Conservation (phyloP, 1,284 basidiomycete species). For the Dichomitus squalens region DNA sequence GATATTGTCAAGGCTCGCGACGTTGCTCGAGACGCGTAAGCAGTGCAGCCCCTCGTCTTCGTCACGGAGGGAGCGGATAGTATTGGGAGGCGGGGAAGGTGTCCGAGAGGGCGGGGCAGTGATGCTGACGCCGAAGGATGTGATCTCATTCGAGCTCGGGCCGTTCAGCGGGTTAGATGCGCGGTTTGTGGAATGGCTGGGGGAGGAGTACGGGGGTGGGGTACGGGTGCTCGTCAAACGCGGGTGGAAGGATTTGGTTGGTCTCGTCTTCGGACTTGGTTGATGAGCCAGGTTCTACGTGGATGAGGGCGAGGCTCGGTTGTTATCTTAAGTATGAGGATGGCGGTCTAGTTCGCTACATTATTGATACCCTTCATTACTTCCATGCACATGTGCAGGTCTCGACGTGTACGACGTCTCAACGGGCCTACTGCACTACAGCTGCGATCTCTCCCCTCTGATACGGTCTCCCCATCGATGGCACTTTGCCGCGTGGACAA, state of each 20-base stretch:
- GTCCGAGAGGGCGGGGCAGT: constrained; percentile 28
- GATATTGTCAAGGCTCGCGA: constrained; percentile 61
- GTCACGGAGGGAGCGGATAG: constrained; percentile 13
- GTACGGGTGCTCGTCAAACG: constrained; percentile 43
- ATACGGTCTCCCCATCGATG: no score
- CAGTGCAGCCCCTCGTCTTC: constrained; percentile 1
- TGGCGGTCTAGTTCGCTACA: not conserved
- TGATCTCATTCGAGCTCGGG: constrained; percentile 69
- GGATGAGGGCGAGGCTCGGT: not conserved
- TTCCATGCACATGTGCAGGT: not conserved
- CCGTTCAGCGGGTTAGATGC: constrained; percentile 70
- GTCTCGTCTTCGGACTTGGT: constrained; percentile 46
- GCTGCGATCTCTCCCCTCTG: no score
- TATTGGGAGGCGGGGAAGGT: constrained; percentile 13
- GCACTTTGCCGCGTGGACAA: no score
- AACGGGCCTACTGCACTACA: no score
- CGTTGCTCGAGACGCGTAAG: constrained; percentile 42
- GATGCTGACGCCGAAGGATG: constrained; percentile 55
- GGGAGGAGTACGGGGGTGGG: constrained; percentile 59
- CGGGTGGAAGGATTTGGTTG: constrained; percentile 53
- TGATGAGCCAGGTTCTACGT: constrained; percentile 6
- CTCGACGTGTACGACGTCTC: not conserved
- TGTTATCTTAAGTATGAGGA: not conserved
- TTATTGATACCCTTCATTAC: constrained; percentile 12
- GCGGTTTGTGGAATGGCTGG: constrained; percentile 74